Evolutionary conservation across 352 stramenopile species (phyloP).

Genomic region (Globisporangium rhizosaccharum): DNA sequence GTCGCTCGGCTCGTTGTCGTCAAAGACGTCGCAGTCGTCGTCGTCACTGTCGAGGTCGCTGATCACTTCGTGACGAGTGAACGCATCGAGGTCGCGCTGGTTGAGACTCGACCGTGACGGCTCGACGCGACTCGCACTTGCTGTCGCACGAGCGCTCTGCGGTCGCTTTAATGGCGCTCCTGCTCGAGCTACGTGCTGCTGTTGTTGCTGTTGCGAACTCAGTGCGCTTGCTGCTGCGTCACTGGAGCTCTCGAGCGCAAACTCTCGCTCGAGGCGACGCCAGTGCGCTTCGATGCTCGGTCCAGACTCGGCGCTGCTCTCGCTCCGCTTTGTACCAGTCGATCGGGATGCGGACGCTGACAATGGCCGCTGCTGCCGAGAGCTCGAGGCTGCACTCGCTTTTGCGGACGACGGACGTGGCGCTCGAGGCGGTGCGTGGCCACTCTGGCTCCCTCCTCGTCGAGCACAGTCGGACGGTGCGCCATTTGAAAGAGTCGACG

Average conservation of each 20-base stretch:
- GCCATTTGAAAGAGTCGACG: slow-evolving; percentile 13
- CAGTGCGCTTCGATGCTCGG: slow-evolving; percentile 33
- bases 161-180: slow-evolving; percentile 19
- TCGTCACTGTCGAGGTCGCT: slow-evolving; percentile 20
- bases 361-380: slow-evolving; percentile 19
- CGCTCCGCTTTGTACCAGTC: not conserved
- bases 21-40: slow-evolving; percentile 31
- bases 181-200: slow-evolving; percentile 1
- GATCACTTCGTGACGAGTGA: not conserved
- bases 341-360: slow-evolving; percentile 16
- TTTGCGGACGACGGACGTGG: slow-evolving; percentile 18
- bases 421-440: not conserved
- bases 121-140: slow-evolving; percentile 7
- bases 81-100: not conserved
- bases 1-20: slow-evolving; percentile 35
- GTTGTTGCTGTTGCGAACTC: not conserved
- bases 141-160: slow-evolving; percentile 29
- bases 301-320: not conserved
- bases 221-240: not conserved
- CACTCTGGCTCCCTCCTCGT: not conserved
- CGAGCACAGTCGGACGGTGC: slow-evolving; percentile 1
- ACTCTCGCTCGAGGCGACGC: slow-evolving; percentile 32
- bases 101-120: not conserved
- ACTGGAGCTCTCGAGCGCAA: slow-evolving; percentile 17
- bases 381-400: not conserved